phyloP scores from a whole-genome alignment of 345 rosid genomes.

The Gossypium longicalyx region DNA sequence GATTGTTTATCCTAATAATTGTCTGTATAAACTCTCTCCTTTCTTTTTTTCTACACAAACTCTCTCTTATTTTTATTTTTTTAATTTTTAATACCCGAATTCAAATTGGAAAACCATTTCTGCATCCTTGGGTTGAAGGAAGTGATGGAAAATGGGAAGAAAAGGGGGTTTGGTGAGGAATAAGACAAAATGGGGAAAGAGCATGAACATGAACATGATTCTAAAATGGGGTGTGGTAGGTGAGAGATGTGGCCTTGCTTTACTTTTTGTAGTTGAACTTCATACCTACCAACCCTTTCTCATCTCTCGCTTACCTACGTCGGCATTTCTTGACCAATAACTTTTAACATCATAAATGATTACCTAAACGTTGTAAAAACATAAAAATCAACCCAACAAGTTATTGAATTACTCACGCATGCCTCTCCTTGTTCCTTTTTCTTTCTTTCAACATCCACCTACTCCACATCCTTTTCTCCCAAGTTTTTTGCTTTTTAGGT shows the following conservation, averaged over 20 bases:
- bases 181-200: not conserved
- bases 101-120: too few relatives aligned
- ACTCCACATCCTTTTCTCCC: not conserved
- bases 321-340: not conserved
- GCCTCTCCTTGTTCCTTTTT: not conserved
- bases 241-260: slow-evolving; percentile 16
- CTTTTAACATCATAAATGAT: too few relatives aligned
- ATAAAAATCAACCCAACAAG: too few relatives aligned
- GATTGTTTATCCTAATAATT: too few relatives aligned
- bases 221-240: slow-evolving; percentile 20
- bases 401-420: not conserved
- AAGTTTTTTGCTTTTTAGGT: not conserved
- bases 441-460: not conserved
- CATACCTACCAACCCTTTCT: slow-evolving; percentile 8
- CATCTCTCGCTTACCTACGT: slow-evolving; percentile 17
- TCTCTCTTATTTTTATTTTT: too few relatives aligned
- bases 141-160: not conserved
- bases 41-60: too few relatives aligned
- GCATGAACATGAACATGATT: not conserved
- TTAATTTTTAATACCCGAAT: too few relatives aligned
- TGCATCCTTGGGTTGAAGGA: too few relatives aligned
- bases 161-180: slow-evolving; percentile 26
- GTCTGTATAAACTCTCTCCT: too few relatives aligned
- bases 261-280: slow-evolving; percentile 5
- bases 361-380: not conserved